Conservation (phyloP, 2,329 filamentous ascomycete genomes). For the Penicillium digitatum region DNA sequence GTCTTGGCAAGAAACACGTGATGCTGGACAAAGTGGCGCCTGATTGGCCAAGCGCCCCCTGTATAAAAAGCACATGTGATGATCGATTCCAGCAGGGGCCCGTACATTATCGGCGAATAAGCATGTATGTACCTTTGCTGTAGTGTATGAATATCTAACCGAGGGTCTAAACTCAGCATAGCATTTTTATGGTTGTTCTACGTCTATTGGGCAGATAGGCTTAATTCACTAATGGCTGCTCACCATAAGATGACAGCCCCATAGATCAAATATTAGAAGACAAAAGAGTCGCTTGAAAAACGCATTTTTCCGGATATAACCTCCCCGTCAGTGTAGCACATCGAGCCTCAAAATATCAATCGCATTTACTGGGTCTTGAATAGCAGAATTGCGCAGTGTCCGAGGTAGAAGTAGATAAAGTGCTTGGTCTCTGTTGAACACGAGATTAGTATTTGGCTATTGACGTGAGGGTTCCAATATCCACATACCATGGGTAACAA, state of each 20-base stretch:
- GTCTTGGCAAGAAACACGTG: slow-evolving; percentile 26
- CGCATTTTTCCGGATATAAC: slow-evolving; percentile 2
- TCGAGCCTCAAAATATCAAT: not conserved
- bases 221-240: slow-evolving; percentile 4
- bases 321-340: not conserved
- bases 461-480: not conserved
- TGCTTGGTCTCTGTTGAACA: slow-evolving; percentile 81
- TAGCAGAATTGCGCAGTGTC: slow-evolving; percentile 93
- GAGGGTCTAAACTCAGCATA: not conserved
- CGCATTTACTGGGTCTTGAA: slow-evolving; percentile 89
- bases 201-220: not conserved
- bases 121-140: not conserved
- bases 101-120: not conserved
- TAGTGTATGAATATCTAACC: not conserved
- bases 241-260: not conserved
- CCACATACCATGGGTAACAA: slow-evolving; percentile 83
- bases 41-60: slow-evolving; percentile 14
- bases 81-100: not conserved
- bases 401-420: slow-evolving; percentile 99
- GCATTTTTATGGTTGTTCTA: not conserved
- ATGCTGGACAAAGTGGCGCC: slow-evolving; percentile 1
- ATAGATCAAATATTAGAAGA: slow-evolving; percentile 1
- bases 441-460: slow-evolving; percentile 9
- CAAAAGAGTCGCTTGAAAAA: slow-evolving; percentile 13
- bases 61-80: slow-evolving; percentile 2